Percentiles rank a stretch among this genome's conserved stretches.
Conservation (phyloP, 345 rosid genomes). For the Acer yangbiense region DNA sequence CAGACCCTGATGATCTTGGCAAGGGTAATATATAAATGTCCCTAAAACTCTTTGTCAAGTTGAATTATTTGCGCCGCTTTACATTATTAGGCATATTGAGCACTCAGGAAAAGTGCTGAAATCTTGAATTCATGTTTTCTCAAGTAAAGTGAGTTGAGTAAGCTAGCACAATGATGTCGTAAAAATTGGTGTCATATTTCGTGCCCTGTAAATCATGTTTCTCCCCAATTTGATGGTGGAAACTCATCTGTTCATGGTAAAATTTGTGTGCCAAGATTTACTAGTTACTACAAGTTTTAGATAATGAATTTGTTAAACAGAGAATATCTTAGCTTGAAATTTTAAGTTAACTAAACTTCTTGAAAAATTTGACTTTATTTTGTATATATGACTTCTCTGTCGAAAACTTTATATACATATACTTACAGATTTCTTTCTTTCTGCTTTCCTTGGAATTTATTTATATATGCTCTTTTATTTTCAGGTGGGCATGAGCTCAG, state of each 20-base stretch:
- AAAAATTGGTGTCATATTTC: no score
- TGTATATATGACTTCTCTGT: background rate
- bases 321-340: no score
- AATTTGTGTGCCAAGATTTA: no score
- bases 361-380: background rate
- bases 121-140: background rate
- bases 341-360: no score
- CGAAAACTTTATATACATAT: background rate
- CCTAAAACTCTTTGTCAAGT: background rate
- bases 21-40: constrained; percentile 55
- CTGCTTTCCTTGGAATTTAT: background rate
- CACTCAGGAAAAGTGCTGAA: background rate
- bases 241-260: no score
- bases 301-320: no score
- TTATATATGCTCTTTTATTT: constrained; percentile 1
- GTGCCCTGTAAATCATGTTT: no score
- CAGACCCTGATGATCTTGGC: constrained; percentile 96
- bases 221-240: no score
- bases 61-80: background rate
- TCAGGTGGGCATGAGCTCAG: constrained; percentile 96
- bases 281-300: no score
- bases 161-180: background rate
- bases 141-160: background rate
- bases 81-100: background rate
- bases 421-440: background rate